Evolutionary conservation across 768 basidiomycete species (phyloP).

Genomic region (Hygrophorus pudorinus): DNA sequence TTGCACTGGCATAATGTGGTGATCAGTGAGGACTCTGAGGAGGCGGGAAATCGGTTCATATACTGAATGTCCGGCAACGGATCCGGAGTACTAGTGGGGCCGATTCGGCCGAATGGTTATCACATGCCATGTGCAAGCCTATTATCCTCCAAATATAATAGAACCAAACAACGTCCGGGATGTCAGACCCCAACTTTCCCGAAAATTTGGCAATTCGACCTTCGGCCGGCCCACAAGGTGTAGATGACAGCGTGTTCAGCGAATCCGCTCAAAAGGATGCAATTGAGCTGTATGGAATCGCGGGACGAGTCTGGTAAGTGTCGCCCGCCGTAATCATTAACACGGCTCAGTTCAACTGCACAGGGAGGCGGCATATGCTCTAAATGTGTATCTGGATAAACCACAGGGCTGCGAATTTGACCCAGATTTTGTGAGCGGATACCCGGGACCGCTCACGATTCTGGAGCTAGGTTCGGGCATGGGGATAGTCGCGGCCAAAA

Average conservation of each 20-base stretch:
- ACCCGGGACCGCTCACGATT: constrained; percentile 20
- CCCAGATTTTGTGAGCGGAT: constrained; percentile 32
- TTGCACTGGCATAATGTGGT: constrained; percentile 33
- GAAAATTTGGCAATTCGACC: constrained; percentile 25
- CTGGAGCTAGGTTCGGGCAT: constrained; percentile 80
- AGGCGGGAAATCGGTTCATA: constrained; percentile 5
- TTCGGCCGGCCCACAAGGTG: constrained; percentile 10
- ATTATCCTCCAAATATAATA: constrained; percentile 4
- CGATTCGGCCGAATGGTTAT: not conserved
- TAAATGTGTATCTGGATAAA: constrained; percentile 44
- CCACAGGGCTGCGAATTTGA: constrained; percentile 35
- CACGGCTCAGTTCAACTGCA: not conserved
- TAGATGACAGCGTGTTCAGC: constrained; percentile 20
- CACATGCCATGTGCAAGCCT: not conserved
- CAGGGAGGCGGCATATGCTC: constrained; percentile 68
- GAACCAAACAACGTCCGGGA: not conserved
- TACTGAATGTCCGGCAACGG: constrained; percentile 11
- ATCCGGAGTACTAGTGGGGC: constrained; percentile 12
- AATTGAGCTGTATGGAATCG: constrained; percentile 71
- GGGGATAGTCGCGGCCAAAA: constrained; percentile 44
- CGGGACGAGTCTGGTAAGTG: constrained; percentile 71
- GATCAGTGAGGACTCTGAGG: constrained; percentile 3
- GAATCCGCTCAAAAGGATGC: constrained; percentile 38
- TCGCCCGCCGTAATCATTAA: not conserved
- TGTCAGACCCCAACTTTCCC: constrained; percentile 30